These are phyloP conservation scores for Nicotiana tomentosiformis DNA, from an alignment of 257 asterid genomes.

Conservation along the genomic window DNA sequence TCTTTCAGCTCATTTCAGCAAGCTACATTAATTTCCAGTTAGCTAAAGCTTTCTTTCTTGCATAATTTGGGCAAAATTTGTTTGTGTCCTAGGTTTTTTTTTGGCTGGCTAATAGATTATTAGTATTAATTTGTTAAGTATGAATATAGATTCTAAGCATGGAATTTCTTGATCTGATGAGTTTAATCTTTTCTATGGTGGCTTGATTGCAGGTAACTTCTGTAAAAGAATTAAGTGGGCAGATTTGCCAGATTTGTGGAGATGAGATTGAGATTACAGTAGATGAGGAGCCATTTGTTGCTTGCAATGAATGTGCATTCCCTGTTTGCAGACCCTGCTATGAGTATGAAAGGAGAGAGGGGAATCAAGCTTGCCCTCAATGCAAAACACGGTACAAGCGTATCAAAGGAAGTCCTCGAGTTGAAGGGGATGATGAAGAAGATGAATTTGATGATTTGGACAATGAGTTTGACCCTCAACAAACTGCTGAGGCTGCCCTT, in stretches of 20 bases:
- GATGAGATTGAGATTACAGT: slow-evolving; percentile 54
- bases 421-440: slow-evolving; percentile 96
- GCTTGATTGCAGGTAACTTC: slow-evolving; percentile 45
- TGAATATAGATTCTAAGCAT: not conserved
- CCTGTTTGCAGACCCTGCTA: slow-evolving; percentile 83
- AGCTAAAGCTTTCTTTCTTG: slow-evolving; percentile 10
- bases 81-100: not conserved
- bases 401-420: slow-evolving; percentile 88
- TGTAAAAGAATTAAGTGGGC: slow-evolving; percentile 53
- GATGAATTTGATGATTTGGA: slow-evolving; percentile 96
- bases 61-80: not conserved
- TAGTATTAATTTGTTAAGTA: not conserved
- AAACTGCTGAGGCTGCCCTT: slow-evolving; percentile 41
- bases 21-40: slow-evolving; percentile 32
- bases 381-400: slow-evolving; percentile 97
- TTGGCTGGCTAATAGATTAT: not conserved
- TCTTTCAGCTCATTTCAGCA: slow-evolving; percentile 13
- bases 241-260: slow-evolving; percentile 78
- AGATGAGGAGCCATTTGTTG: slow-evolving; percentile 66
- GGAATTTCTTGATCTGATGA: slow-evolving; percentile 21
- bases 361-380: slow-evolving; percentile 96
- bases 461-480: slow-evolving; percentile 68
- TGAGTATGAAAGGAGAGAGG: slow-evolving; percentile 91
- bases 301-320: slow-evolving; percentile 80
- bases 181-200: not conserved